Percentiles rank a stretch among this genome's conserved stretches.
Conservation (phyloP, 805 yeast species). For the Crinitomyces ghanaensis region DNA sequence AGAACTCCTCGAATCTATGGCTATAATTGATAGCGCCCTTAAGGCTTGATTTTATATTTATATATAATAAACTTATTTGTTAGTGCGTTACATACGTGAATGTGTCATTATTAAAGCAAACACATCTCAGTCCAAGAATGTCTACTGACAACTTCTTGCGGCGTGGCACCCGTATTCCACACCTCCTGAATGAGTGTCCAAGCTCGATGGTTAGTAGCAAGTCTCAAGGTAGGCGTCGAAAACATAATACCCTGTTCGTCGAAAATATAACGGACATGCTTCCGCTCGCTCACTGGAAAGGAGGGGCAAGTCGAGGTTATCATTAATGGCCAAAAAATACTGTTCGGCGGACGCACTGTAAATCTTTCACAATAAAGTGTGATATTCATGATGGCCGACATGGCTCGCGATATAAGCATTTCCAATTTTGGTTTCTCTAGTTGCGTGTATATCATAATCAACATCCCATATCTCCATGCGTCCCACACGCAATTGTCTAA, state of each 20-base stretch:
- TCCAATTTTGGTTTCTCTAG: neutral
- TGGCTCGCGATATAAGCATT: neutral
- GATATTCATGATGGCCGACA: neutral
- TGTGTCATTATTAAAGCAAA: too few species aligned
- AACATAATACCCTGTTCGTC: too few species aligned
- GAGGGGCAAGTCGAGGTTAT: neutral
- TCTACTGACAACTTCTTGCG: neutral
- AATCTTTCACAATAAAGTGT: constrained; percentile 1
- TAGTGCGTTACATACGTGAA: too few species aligned
- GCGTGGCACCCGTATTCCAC: neutral
- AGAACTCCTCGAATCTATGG: neutral
- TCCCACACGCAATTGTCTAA: constrained; percentile 2
- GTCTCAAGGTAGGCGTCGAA: too few species aligned
- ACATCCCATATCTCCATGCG: constrained; percentile 3
- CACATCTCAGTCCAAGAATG: neutral
- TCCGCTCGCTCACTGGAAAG: neutral
- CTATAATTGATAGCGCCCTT: neutral
- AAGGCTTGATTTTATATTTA: too few species aligned
- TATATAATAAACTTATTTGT: too few species aligned
- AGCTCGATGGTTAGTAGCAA: too few species aligned
- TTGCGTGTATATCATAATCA: neutral
- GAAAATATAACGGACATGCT: neutral
- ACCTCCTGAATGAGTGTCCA: neutral
- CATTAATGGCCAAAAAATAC: constrained; percentile 4
- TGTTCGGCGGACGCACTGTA: constrained; percentile 1